Conservation (phyloP, 2,329 filamentous ascomycete species). For the Pezizomycotina sp. region DNA sequence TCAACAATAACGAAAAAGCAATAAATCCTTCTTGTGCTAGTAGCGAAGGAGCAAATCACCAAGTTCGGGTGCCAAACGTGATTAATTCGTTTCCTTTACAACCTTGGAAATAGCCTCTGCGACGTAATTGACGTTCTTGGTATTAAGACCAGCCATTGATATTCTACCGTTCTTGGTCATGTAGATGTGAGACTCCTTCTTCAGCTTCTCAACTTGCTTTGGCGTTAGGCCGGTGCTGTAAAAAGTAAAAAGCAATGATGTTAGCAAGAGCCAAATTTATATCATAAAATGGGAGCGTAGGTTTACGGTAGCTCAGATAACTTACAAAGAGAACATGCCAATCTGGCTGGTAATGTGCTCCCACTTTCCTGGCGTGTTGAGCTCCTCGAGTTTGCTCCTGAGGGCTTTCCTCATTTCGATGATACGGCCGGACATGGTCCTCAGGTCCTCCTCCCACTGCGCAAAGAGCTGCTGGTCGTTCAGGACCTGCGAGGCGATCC, state of each 20-base stretch:
- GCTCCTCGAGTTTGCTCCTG: conserved; percentile 84
- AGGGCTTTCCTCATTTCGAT: conserved; percentile 93
- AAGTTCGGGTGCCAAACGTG: too few relatives aligned
- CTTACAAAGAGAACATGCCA: conserved; percentile 78
- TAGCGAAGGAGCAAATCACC: too few relatives aligned
- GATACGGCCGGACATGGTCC: conserved; percentile 97
- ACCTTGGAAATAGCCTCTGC: conserved; percentile 74
- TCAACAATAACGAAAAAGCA: too few relatives aligned
- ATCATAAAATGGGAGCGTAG: too few relatives aligned
- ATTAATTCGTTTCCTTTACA: too few relatives aligned
- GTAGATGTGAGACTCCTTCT: conserved; percentile 94
- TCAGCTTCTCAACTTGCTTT: conserved; percentile 78
- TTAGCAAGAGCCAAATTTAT: too few relatives aligned
- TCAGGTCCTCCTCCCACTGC: conserved; percentile 93
- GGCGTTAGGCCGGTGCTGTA: conserved; percentile 66
- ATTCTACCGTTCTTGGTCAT: conserved; percentile 86
- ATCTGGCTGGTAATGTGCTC: conserved; percentile 97
- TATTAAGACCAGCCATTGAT: conserved; percentile 38
- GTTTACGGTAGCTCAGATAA: too few relatives aligned
- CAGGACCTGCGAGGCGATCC: conserved; percentile 81
- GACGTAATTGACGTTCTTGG: conserved; percentile 40
- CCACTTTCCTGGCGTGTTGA: conserved; percentile 96
- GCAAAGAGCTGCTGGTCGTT: conserved; percentile 69
- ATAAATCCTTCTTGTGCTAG: too few relatives aligned
- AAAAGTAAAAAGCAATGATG: conserved; percentile 7